Base-by-base conservation (phyloP, 1,139 yeast species). In the Yamadazyma dushanensis region DNA sequence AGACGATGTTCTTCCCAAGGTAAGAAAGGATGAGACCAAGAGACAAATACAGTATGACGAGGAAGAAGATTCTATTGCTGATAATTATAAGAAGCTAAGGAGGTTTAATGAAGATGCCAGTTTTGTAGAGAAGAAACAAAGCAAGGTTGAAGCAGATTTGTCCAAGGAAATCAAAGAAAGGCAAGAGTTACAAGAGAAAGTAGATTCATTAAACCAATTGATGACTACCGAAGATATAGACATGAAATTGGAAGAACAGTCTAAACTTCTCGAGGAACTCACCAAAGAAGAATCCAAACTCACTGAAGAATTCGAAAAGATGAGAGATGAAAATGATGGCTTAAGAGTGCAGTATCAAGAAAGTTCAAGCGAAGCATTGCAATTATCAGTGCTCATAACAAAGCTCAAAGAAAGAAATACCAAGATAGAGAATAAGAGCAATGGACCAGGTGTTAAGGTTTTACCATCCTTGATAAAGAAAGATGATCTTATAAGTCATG, bases 361-460 rank as follows among this genome's bases (percentile, higher is more conserved):
- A 5, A 59, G 61, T 20, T 80, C 87, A 0, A 59, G 78, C 0
- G 59, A 57, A 14, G 88, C 88, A 0, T 83, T 80, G 1, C 76
- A 72, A 31, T 49, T 64, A 22, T 69, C 83, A 1, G 51, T 55
- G 0, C 46, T 46, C 14, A 47, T 73, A 6, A 57, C 55, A n/a
- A 37, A 47, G 1, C 39, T 67, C 9, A 63, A 61, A 31, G 55
- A 50, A 1, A 49, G 50, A 8, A 59, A 63, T 28, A 53, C 47
- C 0, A 45, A 48, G 20, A 47, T 79, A 5, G 56, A 59, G 14
- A 43, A 44, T 5, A 70, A 70, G 41, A 46, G 72, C 4, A 56
- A 63, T 20, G 80, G 79, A 0, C 66, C 68, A 1, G 73, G 75
- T 2, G 66, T 70, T 43, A 57, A 54, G 24, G 49, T 64, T 1